Evolutionary conservation across 257 asterid species (phyloP), one percentile per base, ranked within the genome.

Genomic region (Catharanthus roseus): DNA sequence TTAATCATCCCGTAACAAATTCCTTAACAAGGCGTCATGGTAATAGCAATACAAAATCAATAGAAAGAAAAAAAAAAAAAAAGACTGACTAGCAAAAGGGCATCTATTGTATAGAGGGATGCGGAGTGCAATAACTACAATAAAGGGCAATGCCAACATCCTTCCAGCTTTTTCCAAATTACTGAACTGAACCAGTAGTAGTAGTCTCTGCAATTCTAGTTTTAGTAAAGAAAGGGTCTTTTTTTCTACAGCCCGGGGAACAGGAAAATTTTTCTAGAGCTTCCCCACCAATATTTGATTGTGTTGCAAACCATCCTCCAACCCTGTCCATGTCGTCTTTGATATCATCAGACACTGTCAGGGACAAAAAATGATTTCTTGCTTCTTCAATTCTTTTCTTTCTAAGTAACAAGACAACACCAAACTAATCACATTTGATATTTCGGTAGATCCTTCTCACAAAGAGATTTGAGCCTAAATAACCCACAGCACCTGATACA

Each of bases 361-460:
- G 55, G 16, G 61, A 75, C 60, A 65, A 67, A 77, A 67, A 72
- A 11, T 50, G 55, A 62, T 23, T 57, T 28, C 68, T 49, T 70
- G 57, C 74, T 66, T 71, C 34, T 53, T 65, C 70, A 65, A 19
- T 63, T 67, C 50, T 39, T 65, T 29, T 65, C n/a, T n/a, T n/a
- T n/a, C n/a, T 24, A 36, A 50, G 41, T 41, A 33, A 16, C 68
- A 45, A 71, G 54, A 65, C 29, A 23, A 10, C 57, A 9, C 58
- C n/a, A 29, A 77, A 15, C 72, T 82, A 93, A 82, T 93, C 97
- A 61, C 95, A 86, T 82, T 93, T 93, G 86, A 93, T 93, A 88
- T 93, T 93, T 77, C 89, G 80, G 89, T 93, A 93, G 74, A 93
- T 93, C 87, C 97, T 90, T 87, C 97, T 82, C 69, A 93, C 98